Evolutionary conservation across 148 eudicot species (phyloP), one percentile per base, ranked within the genome.

Genomic region (Salicornia ramosissima): DNA sequence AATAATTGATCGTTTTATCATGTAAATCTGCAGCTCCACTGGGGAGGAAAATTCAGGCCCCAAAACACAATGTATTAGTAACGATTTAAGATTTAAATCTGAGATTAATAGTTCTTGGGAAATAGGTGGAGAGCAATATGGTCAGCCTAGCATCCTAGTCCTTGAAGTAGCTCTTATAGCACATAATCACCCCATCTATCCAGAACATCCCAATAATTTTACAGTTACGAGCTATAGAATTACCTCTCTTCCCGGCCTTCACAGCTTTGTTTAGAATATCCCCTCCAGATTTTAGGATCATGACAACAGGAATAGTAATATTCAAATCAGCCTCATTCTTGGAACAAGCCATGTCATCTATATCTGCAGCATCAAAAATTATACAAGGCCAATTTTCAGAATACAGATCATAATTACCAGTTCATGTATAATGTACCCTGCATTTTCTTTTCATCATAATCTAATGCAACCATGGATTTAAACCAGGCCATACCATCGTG

Each of bases 11-110:
- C 92, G 90, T 65, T 76, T 72, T 54, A 87, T 81, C 28, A 96
- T 72, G 80, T 88, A 88, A 10, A 88, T 5, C 68, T 80, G 69
- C 34, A 94, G 78, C 71, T 90, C 92, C 83, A 90, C 98, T 94
- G 71, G n/a, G n/a, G n/a, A 80, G 73, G 73, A 66, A 33, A 80
- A 49, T 58, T 51, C 14, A 56, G 70, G 14, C 21, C 14, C 16
- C 10, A 30, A 18, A 47, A 52, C 42, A 34, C 6, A 43, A 56
- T 36, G 61, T 12, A 36, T n/a, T 25, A 31, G 64, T 30, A 40
- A n/a, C n/a, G n/a, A n/a, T n/a, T n/a, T n/a, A n/a, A n/a, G n/a
- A n/a, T n/a, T 73, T 33, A 22, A 13, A 36, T 4, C 40, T 3
- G 4, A 54, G 24, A 28, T 65, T 21, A 28, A 21, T n/a, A n/a